Evolutionary conservation across 164 flowering plant genomes (phyloP), one percentile per base, ranked within the genome.

Genomic region (Nelumbo lutea): DNA sequence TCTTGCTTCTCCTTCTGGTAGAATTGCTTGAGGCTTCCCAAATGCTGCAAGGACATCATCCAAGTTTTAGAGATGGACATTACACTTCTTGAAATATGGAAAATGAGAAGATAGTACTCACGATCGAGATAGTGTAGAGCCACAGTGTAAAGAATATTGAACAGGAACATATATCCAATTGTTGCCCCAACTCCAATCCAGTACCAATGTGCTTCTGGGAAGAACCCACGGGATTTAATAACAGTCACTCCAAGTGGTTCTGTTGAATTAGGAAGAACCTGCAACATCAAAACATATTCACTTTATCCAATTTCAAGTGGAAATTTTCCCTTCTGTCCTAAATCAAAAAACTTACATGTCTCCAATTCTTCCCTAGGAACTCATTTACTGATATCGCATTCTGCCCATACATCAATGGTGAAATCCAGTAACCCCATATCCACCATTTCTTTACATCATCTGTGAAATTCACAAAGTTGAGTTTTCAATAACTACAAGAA

Each of bases 341-440:
- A 56, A 13, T 43, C 58, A 3, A 13, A 42, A 48, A 3, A 55
- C 81, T 78, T 77, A 83, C 84, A 53, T 75, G 73, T 10, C 44
- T 71, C 88, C 88, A 85, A 61, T 75, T 75, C 2, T 74, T 59
- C 10, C 85, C 86, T 11, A 80, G 79, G 58, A 85, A 83, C 63
- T 83, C 86, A 76, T 82, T 83, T 42, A 80, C 83, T 6, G 78
- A 58, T 6, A 83, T 65, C 27, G 85, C 85, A 70, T 83, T 83
- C 71, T 82, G 83, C 40, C 69, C 84, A 64, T 85, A 85, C 82
- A 80, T 82, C 74, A 85, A 10, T 13, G 89, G 89, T 42, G 89
- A 85, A 46, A 67, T 40, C 89, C 89, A 85, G 69, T 82, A 85
- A 58, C 85, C 84, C 85, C 89, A 83, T 72, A 74, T 74, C 89